These are phyloP conservation scores for Flaveria floridana DNA, from an alignment of 140 eudicot genomes.

Conservation along the genomic window DNA sequence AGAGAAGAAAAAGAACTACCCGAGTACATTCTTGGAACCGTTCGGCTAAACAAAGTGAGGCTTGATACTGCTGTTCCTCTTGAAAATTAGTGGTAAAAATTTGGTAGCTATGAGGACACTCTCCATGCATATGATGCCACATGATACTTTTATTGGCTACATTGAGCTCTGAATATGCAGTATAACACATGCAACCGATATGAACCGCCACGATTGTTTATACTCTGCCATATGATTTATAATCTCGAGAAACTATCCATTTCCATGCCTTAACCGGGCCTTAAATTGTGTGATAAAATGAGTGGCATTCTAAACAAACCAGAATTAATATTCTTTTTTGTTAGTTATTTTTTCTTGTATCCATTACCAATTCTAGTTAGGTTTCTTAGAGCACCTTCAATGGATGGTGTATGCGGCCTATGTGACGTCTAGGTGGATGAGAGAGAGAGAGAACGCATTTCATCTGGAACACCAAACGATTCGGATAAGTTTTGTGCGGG, in stretches of 20 bases:
- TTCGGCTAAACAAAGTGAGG: slow-evolving; percentile 59
- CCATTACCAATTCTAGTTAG: neutral
- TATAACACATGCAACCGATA: slow-evolving; percentile 1
- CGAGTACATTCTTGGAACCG: slow-evolving; percentile 89
- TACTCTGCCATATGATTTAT: slow-evolving; percentile 18
- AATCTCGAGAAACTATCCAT: slow-evolving; percentile 23
- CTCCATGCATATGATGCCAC: slow-evolving; percentile 12
- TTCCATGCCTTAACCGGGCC: slow-evolving; percentile 4
- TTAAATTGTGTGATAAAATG: slow-evolving; percentile 8
- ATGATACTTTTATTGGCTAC: slow-evolving; percentile 17
- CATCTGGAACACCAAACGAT: too few relatives aligned
- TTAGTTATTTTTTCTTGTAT: neutral
- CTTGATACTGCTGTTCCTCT: slow-evolving; percentile 70
- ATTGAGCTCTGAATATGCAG: slow-evolving; percentile 17
- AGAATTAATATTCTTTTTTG: neutral
- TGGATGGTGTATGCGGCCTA: too few relatives aligned
- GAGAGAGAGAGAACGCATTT: too few relatives aligned
- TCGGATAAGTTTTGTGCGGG: too few relatives aligned
- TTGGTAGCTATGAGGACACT: slow-evolving; percentile 9
- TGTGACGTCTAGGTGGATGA: too few relatives aligned
- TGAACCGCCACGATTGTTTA: slow-evolving; percentile 1
- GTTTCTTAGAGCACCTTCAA: too few relatives aligned
- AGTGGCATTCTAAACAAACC: neutral
- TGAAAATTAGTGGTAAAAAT: slow-evolving; percentile 38
- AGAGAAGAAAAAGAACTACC: slow-evolving; percentile 84